Evolutionary conservation across 495 filamentous ascomycete species (phyloP).

Genomic region (Penicillium steckii): DNA sequence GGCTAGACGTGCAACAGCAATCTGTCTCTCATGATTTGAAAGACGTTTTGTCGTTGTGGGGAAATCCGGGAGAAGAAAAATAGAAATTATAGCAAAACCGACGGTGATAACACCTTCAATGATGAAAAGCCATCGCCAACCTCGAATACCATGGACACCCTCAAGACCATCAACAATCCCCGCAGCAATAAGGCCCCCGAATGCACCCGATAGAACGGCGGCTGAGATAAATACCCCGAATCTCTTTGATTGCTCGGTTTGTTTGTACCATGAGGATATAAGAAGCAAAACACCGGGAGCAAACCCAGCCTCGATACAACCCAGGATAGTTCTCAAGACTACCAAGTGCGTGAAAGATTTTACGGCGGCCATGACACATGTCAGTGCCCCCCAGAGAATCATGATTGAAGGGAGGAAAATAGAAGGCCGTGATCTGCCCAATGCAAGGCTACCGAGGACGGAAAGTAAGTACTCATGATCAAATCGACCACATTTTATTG

Average conservation of each 20-base stretch:
- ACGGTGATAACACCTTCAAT: slow-evolving; percentile 62
- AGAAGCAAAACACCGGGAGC: slow-evolving; percentile 45
- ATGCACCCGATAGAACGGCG: slow-evolving; percentile 47
- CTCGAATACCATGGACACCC: slow-evolving; percentile 52
- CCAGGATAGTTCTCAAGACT: slow-evolving; percentile 33
- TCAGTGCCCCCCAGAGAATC: slow-evolving; percentile 39
- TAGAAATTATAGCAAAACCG: slow-evolving; percentile 20
- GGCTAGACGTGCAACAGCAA: slow-evolving; percentile 24
- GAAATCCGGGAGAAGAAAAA: slow-evolving; percentile 32
- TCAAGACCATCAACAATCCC: slow-evolving; percentile 30
- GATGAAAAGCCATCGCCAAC: slow-evolving; percentile 73
- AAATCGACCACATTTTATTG: neutral
- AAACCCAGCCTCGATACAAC: slow-evolving; percentile 44
- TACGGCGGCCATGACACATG: slow-evolving; percentile 42
- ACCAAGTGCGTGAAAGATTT: slow-evolving; percentile 42
- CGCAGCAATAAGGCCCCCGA: slow-evolving; percentile 49
- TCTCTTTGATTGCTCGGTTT: slow-evolving; percentile 49
- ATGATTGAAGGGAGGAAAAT: slow-evolving; percentile 45
- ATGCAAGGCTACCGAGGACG: slow-evolving; percentile 34
- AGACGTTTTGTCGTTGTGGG: slow-evolving; percentile 26
- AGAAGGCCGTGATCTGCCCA: slow-evolving; percentile 38
- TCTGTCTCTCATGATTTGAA: slow-evolving; percentile 17
- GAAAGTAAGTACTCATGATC: neutral
- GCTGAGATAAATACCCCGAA: slow-evolving; percentile 51
- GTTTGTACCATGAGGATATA: slow-evolving; percentile 52